Conservation (phyloP, 2,329 filamentous ascomycete species). For the Colletotrichum chrysophilum region DNA sequence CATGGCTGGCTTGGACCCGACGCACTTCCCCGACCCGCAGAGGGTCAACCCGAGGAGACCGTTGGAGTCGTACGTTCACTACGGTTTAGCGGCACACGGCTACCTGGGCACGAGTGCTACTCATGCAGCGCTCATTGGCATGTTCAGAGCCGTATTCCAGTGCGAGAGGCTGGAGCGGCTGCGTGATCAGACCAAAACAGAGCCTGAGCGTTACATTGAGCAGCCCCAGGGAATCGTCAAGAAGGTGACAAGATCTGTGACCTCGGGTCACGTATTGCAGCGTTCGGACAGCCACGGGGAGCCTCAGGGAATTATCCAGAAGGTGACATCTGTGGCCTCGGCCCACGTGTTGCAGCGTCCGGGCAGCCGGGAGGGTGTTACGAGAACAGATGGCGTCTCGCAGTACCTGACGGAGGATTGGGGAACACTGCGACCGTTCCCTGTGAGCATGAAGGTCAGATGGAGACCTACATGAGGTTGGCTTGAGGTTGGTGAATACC, state of each 20-base stretch:
- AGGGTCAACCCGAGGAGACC: slow-evolving; percentile 68
- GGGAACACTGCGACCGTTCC: slow-evolving; percentile 53
- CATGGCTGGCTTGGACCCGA: slow-evolving; percentile 59
- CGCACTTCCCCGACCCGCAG: slow-evolving; percentile 65
- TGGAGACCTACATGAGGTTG: slow-evolving; percentile 43
- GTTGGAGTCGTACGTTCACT: slow-evolving; percentile 68
- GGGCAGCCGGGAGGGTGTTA: background rate
- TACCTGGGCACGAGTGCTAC: slow-evolving; percentile 67
- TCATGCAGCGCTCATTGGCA: slow-evolving; percentile 67
- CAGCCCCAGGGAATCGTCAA: slow-evolving; percentile 70
- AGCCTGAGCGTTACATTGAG: background rate
- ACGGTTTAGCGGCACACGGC: slow-evolving; percentile 66
- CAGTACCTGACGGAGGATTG: slow-evolving; percentile 72
- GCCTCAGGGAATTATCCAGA: slow-evolving; percentile 73
- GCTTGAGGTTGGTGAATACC: background rate
- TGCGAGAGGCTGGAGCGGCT: slow-evolving; percentile 66
- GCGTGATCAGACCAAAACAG: background rate
- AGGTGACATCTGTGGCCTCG: slow-evolving; percentile 44
- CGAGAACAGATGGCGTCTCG: slow-evolving; percentile 54
- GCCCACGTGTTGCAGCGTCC: background rate
- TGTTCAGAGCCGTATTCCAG: slow-evolving; percentile 70
- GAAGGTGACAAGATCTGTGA: slow-evolving; percentile 52
- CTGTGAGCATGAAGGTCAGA: slow-evolving; percentile 57
- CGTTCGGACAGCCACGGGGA: background rate
- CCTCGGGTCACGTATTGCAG: background rate